These are phyloP conservation scores for Scheffersomyces stambukii DNA, from an alignment of 1,139 yeast species.

Conservation along the genomic window DNA sequence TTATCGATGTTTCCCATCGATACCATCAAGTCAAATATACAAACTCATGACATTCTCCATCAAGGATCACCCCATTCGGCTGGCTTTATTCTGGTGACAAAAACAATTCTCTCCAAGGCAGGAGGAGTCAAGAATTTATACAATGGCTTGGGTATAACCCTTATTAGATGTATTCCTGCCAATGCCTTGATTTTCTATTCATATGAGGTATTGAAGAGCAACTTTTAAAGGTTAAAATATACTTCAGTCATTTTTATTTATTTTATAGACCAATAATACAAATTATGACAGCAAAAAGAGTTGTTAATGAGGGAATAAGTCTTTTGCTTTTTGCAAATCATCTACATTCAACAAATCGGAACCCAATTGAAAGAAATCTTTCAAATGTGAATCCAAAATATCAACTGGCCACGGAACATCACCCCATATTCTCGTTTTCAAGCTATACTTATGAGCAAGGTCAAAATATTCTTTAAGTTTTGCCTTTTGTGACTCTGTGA, in stretches of 20 bases:
- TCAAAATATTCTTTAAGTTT: constrained; percentile 19
- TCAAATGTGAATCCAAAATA: constrained; percentile 26
- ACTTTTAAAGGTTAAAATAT: constrained; percentile 15
- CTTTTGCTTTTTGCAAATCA: constrained; percentile 25
- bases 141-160: constrained; percentile 81
- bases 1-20: constrained; percentile 84
- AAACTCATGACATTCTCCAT: constrained; percentile 50
- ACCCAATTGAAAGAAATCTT: constrained; percentile 23
- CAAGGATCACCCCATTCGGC: too few relatives aligned
- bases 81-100: constrained; percentile 27
- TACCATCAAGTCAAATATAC: constrained; percentile 84
- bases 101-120: constrained; percentile 31
- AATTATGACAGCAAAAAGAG: too few relatives aligned
- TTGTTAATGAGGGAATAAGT: constrained; percentile 12
- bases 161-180: constrained; percentile 81
- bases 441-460: constrained; percentile 30
- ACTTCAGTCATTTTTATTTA: constrained; percentile 2
- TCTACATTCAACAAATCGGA: constrained; percentile 41
- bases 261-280: not conserved
- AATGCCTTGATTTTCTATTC: constrained; percentile 81
- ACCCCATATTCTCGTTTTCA: constrained; percentile 45
- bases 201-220: constrained; percentile 61
- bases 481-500: constrained; percentile 18
- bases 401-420: constrained; percentile 37
- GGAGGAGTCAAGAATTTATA: constrained; percentile 70